A percentile compares a stretch with the other conserved stretches of the same genome.
phyloP scores from a whole-genome alignment of 1,284 basidiomycete species.

The Naganishia liquefaciens region DNA sequence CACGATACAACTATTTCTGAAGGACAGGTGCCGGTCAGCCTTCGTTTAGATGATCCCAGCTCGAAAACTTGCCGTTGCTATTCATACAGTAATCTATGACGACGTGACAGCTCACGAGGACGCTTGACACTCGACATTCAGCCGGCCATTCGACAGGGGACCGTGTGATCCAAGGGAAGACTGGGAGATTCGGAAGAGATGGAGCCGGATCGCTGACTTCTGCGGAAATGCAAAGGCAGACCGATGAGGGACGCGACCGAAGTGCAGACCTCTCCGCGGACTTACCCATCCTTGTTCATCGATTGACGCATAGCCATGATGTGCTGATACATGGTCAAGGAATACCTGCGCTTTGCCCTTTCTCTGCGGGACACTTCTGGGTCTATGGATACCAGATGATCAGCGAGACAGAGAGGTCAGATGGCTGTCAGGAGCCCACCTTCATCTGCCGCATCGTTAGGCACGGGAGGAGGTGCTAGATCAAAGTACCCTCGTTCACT shows the following conservation, averaged over 20 bases:
- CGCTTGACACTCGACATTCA: neutral
- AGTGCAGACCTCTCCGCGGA: neutral
- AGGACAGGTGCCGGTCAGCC: neutral
- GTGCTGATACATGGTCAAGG: conserved; percentile 22
- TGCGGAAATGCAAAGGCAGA: neutral
- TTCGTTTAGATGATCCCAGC: neutral
- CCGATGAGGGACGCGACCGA: neutral
- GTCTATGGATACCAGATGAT: conserved; percentile 1
- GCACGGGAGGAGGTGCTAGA: neutral
- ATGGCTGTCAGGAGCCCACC: neutral
- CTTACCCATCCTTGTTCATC: conserved; percentile 5
- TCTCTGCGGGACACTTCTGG: conserved; percentile 8
- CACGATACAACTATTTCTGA: too few species aligned
- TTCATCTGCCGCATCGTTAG: neutral
- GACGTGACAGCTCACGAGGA: neutral
- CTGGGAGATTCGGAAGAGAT: conserved; percentile 8
- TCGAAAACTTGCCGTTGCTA: neutral
- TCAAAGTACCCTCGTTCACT: conserved; percentile 23
- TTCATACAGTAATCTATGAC: conserved; percentile 9
- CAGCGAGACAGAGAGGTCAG: neutral
- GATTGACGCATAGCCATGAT: conserved; percentile 19
- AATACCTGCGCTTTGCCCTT: conserved; percentile 26
- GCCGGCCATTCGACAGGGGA: neutral
- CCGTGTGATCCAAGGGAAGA: conserved; percentile 8
- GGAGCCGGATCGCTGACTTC: conserved; percentile 14